Base-by-base conservation (phyloP, 2,329 filamentous ascomycete species). In the Fusarium torulosum region DNA sequence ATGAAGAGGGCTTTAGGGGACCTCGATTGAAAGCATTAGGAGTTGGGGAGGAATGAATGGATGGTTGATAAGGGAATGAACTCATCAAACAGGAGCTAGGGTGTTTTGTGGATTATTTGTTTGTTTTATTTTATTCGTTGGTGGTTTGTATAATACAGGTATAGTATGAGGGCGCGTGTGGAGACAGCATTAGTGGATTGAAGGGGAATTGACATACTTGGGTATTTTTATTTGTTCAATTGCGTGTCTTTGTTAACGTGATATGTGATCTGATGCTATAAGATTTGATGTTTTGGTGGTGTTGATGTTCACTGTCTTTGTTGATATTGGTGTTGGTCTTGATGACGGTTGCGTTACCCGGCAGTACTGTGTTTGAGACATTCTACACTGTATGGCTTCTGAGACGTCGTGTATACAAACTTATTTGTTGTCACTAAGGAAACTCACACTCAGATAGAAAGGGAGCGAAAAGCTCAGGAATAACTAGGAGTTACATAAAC, bases 1-100 rank as follows among this genome's bases (percentile, higher is more conserved):
- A 79, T 94, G 58, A 89, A 78, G 68, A 73, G 80, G 61, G 72
- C 63, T 63, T 59, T 56, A 47, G 72, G 49, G 45, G 66, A 77
- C 33, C 46, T 70, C 21, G 75, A 75, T 52, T 77, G 27, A 52
- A 58, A 53, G 50, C 33, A 53, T 44, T 29, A 38, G 63, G 51
- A 49, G 49, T 49, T 54, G 33, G 51, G 53, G 40, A 20, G 25
- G 53, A 45, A 15, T 25, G 53, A 37, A 47, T 63, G 63, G 65
- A 56, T 61, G 35, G 17, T 10, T 63, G 31, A 54, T 49, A 54
- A 54, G 33, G 60, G 53, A 54, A 56, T 27, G 40, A 59, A 46
- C 59, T 52, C 50, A 58, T 69, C 27, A 62, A 44, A 60, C 58
- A 29, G 71, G 72, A 65, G 70, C 70, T 66, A 57, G 52, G 70